These are phyloP conservation scores for Candida jianshihensis DNA, from an alignment of 805 yeast species.

Conservation along the genomic window DNA sequence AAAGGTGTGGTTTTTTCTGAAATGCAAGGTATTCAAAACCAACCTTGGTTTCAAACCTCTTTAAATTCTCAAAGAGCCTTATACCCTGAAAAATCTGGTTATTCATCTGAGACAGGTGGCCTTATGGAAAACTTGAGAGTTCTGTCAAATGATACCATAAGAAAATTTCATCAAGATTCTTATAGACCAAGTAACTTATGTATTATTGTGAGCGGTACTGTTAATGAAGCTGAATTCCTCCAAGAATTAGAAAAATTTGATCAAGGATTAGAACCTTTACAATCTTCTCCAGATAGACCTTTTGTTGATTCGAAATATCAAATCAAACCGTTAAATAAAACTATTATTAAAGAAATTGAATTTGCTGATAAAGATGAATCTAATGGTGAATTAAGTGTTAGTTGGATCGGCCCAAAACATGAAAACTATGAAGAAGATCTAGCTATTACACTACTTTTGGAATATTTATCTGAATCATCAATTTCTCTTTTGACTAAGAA, in stretches of 20 bases:
- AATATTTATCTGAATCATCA: conserved; percentile 71
- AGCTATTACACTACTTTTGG: conserved; percentile 66
- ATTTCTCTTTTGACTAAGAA: conserved; percentile 65
- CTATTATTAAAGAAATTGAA: conserved; percentile 44
- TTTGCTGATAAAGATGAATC: conserved; percentile 90
- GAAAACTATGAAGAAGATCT: conserved; percentile 44
- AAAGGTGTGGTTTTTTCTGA: conserved; percentile 96
- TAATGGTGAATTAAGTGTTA: conserved; percentile 63
- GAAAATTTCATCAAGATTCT: conserved; percentile 59
- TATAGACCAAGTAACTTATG: conserved; percentile 84
- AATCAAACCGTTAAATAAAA: conserved; percentile 24
- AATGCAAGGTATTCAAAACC: conserved; percentile 89
- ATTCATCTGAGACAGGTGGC: conserved; percentile 93
- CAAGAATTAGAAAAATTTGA: conserved; percentile 58
- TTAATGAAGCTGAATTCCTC: conserved; percentile 70
- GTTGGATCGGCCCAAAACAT: conserved; percentile 79
- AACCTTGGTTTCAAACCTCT: conserved; percentile 59
- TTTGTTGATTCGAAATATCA: conserved; percentile 63
- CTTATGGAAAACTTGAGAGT: conserved; percentile 67
- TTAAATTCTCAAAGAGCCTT: conserved; percentile 53
- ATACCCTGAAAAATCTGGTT: conserved; percentile 61
- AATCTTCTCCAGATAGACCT: no score
- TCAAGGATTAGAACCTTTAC: no score
- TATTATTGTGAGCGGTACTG: conserved; percentile 77
- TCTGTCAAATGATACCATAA: conserved; percentile 66